Percentiles rank a stretch among this genome's conserved stretches.
Evolutionary conservation across 2,329 filamentous ascomycete species (phyloP).

Genomic region (Ceratocystis diversiconidia): DNA sequence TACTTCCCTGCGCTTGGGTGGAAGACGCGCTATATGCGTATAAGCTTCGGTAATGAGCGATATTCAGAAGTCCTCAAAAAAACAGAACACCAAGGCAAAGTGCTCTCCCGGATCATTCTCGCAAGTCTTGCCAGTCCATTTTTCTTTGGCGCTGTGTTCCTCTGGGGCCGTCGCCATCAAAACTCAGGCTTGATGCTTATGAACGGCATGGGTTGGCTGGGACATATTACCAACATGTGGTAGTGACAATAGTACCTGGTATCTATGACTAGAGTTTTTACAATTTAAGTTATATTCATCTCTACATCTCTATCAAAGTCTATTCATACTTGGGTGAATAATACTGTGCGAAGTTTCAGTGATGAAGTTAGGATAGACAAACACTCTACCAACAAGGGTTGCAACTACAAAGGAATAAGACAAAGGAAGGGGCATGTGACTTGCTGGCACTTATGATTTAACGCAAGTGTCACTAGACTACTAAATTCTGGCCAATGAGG

Average conservation of each 20-base stretch:
- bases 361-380: too few relatives aligned
- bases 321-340: too few relatives aligned
- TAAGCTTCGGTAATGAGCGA: conserved; percentile 85
- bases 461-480: not conserved
- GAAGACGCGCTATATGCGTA: conserved; percentile 80
- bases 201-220: not conserved
- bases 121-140: conserved; percentile 10
- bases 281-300: too few relatives aligned
- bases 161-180: conserved; percentile 10
- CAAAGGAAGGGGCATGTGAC: too few relatives aligned
- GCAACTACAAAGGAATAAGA: too few relatives aligned
- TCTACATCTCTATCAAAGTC: too few relatives aligned
- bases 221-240: not conserved
- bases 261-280: too few relatives aligned
- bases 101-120: conserved; percentile 29
- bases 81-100: conserved; percentile 53
- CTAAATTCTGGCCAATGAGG: not conserved
- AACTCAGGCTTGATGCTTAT: not conserved
- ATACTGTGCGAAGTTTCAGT: too few relatives aligned
- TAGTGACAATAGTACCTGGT: too few relatives aligned
- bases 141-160: conserved; percentile 4
- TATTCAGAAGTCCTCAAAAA: conserved; percentile 69
- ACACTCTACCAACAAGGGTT: too few relatives aligned
- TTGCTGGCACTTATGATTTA: too few relatives aligned
- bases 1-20: conserved; percentile 68